Conservation (phyloP, 2,329 filamentous ascomycete genomes). For the Tolypocladium ovalisporum region DNA sequence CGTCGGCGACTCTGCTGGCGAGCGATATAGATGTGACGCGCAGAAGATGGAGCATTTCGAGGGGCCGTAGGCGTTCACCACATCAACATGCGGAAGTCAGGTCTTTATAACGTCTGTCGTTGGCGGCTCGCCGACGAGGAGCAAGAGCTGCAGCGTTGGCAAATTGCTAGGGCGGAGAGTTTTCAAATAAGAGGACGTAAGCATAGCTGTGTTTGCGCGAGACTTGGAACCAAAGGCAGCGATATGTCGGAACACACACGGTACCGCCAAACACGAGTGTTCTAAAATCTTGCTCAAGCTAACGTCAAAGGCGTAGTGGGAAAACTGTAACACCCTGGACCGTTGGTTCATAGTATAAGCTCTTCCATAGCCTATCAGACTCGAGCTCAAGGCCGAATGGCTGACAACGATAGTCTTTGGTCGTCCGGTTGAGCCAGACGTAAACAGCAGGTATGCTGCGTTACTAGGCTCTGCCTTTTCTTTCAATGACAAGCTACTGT, state of each 20-base stretch:
- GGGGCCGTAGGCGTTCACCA: conserved; percentile 11
- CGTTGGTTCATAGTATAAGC: neutral
- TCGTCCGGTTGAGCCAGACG: conserved; percentile 12
- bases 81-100: conserved; percentile 5
- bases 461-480: conserved; percentile 1
- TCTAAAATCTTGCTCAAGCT: neutral
- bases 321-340: neutral
- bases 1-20: neutral
- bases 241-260: neutral
- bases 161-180: conserved; percentile 5
- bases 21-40: conserved; percentile 3
- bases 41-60: conserved; percentile 7
- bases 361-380: conserved; percentile 1
- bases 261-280: neutral
- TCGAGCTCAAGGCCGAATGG: conserved; percentile 6
- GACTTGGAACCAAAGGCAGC: neutral
- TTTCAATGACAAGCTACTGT: neutral
- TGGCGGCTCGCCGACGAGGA: conserved; percentile 7
- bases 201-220: neutral
- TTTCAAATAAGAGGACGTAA: conserved; percentile 6
- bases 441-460: conserved; percentile 12
- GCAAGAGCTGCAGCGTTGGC: conserved; percentile 4
- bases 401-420: conserved; percentile 13
- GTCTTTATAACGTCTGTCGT: conserved; percentile 4
- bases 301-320: neutral